These are phyloP conservation scores for Yamadazyma friedrichii DNA, from an alignment of 1,139 yeast species.

Conservation along the genomic window DNA sequence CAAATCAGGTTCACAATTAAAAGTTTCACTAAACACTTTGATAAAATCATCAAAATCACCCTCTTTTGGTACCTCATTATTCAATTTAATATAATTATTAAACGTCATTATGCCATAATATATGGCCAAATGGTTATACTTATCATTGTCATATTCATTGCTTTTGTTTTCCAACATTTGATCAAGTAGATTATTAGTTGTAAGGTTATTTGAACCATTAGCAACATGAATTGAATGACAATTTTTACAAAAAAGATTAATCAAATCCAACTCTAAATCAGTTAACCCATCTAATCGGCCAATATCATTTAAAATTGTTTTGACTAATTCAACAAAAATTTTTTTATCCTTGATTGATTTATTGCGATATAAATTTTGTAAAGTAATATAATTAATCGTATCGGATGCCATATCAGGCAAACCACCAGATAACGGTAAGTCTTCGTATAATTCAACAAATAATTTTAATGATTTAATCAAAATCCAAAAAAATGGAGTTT, in stretches of 20 bases:
- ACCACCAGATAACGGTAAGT: conserved; percentile 69
- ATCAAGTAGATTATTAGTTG: conserved; percentile 16
- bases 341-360: conserved; percentile 56
- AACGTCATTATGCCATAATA: conserved; percentile 38
- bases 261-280: conserved; percentile 34
- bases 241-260: conserved; percentile 62
- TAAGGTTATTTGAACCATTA: conserved; percentile 29
- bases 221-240: conserved; percentile 37
- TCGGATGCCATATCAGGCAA: conserved; percentile 91
- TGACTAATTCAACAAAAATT: conserved; percentile 35
- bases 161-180: conserved; percentile 17
- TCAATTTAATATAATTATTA: conserved; percentile 21
- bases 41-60: conserved; percentile 23
- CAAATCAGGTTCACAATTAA: conserved; percentile 9
- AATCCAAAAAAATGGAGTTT: conserved; percentile 56
- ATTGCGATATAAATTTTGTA: conserved; percentile 57
- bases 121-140: conserved; percentile 24
- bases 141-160: conserved; percentile 20
- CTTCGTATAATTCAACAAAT: conserved; percentile 45
- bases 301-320: conserved; percentile 20
- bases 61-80: conserved; percentile 18
- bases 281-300: conserved; percentile 19
- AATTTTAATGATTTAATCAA: conserved; percentile 53
- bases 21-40: conserved; percentile 16
- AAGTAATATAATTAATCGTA: conserved; percentile 56